A percentile compares a stretch with the other conserved stretches of the same genome.
These are phyloP conservation scores for Blastocrithidia nonstop DNA, from an alignment of 208 protist species.

Conservation along the genomic window DNA sequence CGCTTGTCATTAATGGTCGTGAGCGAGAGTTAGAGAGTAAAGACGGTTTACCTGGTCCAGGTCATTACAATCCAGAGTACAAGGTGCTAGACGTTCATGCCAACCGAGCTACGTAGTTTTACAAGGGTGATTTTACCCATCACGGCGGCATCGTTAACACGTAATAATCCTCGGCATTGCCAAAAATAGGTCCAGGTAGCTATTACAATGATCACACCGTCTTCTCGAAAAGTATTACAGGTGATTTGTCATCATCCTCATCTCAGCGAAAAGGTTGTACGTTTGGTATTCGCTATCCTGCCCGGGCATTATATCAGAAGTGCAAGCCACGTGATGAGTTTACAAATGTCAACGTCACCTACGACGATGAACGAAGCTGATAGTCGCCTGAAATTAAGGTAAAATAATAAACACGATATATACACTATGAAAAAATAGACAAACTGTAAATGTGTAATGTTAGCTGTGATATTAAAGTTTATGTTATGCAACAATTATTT, in stretches of 20 bases:
- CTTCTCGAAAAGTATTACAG: conserved; percentile 34
- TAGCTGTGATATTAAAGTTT: no score
- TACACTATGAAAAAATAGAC: no score
- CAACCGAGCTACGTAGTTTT: conserved; percentile 26
- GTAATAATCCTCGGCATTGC: conserved; percentile 3
- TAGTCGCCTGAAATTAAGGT: conserved; percentile 10
- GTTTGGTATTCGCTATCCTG: conserved; percentile 62
- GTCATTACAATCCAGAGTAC: conserved; percentile 25
- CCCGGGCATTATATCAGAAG: conserved; percentile 56
- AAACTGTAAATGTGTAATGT: no score
- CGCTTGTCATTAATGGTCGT: neutral
- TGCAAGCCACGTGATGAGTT: conserved; percentile 33
- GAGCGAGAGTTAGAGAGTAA: conserved; percentile 4
- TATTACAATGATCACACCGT: conserved; percentile 37
- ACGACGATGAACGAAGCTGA: conserved; percentile 53
- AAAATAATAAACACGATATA: neutral
- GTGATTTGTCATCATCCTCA: conserved; percentile 9
- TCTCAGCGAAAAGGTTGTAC: conserved; percentile 55
- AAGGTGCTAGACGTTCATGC: conserved; percentile 5
- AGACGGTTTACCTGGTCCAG: conserved; percentile 35
- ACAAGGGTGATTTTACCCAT: conserved; percentile 55
- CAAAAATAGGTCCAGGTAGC: conserved; percentile 18
- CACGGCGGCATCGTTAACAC: conserved; percentile 9
- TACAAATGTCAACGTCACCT: conserved; percentile 73
- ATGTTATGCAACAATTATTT: no score